These are phyloP conservation scores for Colletotrichum cordylinicola DNA, from an alignment of 2,329 filamentous ascomycete genomes.

Conservation along the genomic window DNA sequence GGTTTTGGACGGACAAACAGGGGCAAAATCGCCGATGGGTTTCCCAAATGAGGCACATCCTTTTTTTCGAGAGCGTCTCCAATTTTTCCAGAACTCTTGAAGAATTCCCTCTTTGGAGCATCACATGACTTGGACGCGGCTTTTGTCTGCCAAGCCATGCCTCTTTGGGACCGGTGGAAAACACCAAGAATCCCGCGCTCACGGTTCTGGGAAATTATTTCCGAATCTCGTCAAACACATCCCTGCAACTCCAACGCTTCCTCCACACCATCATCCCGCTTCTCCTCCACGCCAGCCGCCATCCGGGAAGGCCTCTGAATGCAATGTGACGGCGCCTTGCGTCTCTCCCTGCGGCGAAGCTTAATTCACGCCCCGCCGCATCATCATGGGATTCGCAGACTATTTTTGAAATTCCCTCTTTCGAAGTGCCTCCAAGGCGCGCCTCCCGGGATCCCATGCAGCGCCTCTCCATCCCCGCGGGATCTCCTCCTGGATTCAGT, in stretches of 20 bases:
- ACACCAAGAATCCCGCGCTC: neutral
- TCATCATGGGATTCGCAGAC: constrained; percentile 21
- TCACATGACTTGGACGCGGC: neutral
- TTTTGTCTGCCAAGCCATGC: neutral
- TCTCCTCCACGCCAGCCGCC: constrained; percentile 1
- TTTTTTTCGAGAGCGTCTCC: neutral
- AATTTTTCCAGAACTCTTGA: neutral
- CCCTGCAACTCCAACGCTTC: constrained; percentile 3
- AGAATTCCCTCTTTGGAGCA: fast-evolving
- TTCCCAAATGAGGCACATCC: neutral
- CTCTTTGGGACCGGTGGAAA: neutral
- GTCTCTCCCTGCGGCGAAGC: neutral
- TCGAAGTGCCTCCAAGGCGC: neutral
- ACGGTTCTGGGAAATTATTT: neutral
- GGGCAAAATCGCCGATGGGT: neutral
- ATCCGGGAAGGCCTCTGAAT: neutral
- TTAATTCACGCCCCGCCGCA: constrained; percentile 6
- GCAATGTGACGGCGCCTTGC: neutral
- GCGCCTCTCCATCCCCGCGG: neutral
- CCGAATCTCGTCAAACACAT: neutral
- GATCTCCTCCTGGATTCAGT: constrained; percentile 8
- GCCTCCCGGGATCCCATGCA: neutral
- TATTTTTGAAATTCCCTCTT: constrained; percentile 15
- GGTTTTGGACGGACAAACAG: neutral
- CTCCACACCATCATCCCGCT: neutral